phyloP scores from a whole-genome alignment of 495 filamentous ascomycete species.

The Hypoxylon lienhwacheense region DNA sequence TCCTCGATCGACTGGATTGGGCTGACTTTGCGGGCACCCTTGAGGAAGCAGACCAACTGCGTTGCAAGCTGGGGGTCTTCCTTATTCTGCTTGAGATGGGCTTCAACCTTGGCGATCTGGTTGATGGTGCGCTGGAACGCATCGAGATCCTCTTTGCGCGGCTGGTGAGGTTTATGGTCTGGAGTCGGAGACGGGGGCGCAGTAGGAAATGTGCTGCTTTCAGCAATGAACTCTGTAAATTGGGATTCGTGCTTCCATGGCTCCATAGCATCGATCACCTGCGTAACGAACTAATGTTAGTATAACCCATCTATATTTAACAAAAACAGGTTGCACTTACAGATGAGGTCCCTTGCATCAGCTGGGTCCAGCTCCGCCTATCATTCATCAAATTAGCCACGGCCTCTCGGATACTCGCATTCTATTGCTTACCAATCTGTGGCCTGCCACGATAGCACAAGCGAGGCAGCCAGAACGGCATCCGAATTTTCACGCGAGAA shows the following conservation, averaged over 20 bases:
- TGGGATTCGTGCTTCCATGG: slow-evolving; percentile 88
- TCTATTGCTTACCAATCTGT: slow-evolving; percentile 82
- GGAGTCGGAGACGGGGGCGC: slow-evolving; percentile 62
- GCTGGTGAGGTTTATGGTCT: slow-evolving; percentile 59
- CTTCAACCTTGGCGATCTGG: slow-evolving; percentile 70
- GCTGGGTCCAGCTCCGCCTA: slow-evolving; percentile 87
- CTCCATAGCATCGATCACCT: slow-evolving; percentile 90
- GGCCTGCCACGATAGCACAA: slow-evolving; percentile 93
- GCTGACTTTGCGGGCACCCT: slow-evolving; percentile 72
- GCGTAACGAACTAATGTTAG: slow-evolving; percentile 45
- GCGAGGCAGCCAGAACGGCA: slow-evolving; percentile 87
- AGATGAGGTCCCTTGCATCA: slow-evolving; percentile 88
- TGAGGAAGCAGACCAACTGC: slow-evolving; percentile 80
- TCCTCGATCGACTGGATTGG: slow-evolving; percentile 73
- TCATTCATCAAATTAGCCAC: slow-evolving; percentile 39
- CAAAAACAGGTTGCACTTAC: slow-evolving; percentile 52
- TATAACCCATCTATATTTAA: slow-evolving; percentile 4
- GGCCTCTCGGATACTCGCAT: slow-evolving; percentile 34
- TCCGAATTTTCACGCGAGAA: slow-evolving; percentile 90
- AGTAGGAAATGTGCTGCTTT: slow-evolving; percentile 66
- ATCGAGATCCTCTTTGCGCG: slow-evolving; percentile 68
- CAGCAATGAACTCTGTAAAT: slow-evolving; percentile 80
- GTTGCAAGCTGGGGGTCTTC: slow-evolving; percentile 73
- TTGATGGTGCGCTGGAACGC: slow-evolving; percentile 65
- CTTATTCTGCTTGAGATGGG: slow-evolving; percentile 68